Percentiles rank a stretch among this genome's conserved stretches.
Conservation (phyloP, 2,329 filamentous ascomycete genomes). For the Trichoderma guizhouense region DNA sequence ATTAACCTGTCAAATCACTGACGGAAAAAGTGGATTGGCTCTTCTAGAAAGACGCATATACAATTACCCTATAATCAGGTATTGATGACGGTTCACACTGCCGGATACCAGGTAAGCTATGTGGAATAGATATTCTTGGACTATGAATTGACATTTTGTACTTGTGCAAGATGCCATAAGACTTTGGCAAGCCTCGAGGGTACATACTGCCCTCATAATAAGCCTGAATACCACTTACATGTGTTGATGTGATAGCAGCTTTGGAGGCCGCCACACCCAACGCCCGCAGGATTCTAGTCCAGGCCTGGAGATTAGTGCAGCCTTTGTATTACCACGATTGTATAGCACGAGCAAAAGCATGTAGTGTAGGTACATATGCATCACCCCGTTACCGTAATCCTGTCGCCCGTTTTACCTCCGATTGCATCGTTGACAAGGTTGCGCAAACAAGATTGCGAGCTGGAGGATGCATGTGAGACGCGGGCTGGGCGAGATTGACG, state of each 20-base stretch:
- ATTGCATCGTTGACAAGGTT: not conserved
- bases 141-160: too few relatives aligned
- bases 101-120: not conserved
- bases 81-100: not conserved
- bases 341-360: not conserved
- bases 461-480: not conserved
- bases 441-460: not conserved
- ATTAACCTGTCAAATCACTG: not conserved
- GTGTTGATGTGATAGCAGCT: not conserved
- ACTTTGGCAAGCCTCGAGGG: not conserved
- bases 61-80: not conserved
- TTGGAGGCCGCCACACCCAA: not conserved
- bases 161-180: too few relatives aligned
- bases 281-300: not conserved
- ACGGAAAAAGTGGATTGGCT: not conserved
- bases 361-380: not conserved
- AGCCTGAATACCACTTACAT: not conserved
- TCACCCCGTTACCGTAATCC: not conserved
- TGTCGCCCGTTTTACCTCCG: not conserved
- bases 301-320: not conserved
- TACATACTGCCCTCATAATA: not conserved
- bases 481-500: not conserved
- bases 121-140: too few relatives aligned
- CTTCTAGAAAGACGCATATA: not conserved
- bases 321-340: not conserved